These are phyloP conservation scores for Geosmithia morbida DNA, from an alignment of 2,329 filamentous ascomycete species.

Conservation along the genomic window DNA sequence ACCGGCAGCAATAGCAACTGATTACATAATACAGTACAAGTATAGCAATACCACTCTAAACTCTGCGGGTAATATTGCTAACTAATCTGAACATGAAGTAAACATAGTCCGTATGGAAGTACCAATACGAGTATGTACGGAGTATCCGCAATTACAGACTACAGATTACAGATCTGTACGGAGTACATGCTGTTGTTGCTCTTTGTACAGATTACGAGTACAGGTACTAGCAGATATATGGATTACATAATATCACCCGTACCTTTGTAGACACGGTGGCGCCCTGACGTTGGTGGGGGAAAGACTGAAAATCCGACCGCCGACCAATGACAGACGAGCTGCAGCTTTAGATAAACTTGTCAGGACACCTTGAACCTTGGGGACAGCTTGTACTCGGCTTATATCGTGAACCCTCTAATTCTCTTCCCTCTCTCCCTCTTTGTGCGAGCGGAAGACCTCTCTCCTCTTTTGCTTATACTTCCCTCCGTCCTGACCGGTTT, in stretches of 20 bases:
- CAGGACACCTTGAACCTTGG: conserved; percentile 5
- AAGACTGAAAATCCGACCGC: neutral
- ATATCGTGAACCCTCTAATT: neutral
- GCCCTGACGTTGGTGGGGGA: conserved; percentile 3
- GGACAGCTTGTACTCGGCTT: neutral
- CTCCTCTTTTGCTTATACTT: neutral
- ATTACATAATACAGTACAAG: too few species aligned
- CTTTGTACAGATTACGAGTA: too few species aligned
- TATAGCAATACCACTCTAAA: too few species aligned
- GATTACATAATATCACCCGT: neutral
- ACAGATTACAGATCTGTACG: too few species aligned
- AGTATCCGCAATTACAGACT: too few species aligned
- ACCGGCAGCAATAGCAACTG: too few species aligned
- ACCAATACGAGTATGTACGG: too few species aligned
- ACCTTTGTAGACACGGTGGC: neutral
- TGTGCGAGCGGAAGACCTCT: neutral
- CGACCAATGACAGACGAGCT: conserved; percentile 3
- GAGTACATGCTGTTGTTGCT: too few species aligned
- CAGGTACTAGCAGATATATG: neutral
- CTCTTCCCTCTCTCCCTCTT: neutral
- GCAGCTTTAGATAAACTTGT: neutral
- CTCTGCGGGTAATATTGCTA: too few species aligned
- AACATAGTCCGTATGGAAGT: too few species aligned
- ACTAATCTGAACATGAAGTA: too few species aligned
- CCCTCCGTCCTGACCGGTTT: neutral